These are phyloP conservation scores for Cyathus striatus DNA, from an alignment of 768 basidiomycete genomes.

Conservation along the genomic window DNA sequence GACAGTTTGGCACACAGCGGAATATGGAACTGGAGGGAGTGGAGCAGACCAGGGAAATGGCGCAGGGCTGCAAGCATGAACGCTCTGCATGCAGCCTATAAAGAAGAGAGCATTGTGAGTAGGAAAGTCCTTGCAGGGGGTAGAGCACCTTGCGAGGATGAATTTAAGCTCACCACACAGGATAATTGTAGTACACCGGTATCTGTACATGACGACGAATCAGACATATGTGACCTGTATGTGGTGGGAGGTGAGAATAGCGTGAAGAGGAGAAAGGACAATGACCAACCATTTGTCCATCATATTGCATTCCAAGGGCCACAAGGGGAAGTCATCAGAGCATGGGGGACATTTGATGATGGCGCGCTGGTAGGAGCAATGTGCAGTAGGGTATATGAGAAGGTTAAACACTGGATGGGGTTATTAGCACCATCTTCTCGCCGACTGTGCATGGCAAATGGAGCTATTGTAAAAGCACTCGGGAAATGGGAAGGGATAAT, in stretches of 20 bases:
- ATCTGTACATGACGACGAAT: no score
- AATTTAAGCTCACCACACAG: neutral
- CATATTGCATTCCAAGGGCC: neutral
- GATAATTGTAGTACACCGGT: neutral
- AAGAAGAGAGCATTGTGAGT: neutral
- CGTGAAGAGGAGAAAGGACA: slow-evolving; percentile 4
- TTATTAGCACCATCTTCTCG: slow-evolving; percentile 3
- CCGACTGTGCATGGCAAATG: slow-evolving; percentile 23
- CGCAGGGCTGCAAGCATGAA: slow-evolving; percentile 15
- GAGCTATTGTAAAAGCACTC: slow-evolving; percentile 5
- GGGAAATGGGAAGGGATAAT: slow-evolving; percentile 11
- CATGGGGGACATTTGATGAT: neutral
- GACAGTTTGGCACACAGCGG: neutral
- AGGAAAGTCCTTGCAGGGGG: slow-evolving; percentile 4
- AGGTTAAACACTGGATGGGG: slow-evolving; percentile 5
- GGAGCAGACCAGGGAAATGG: slow-evolving; percentile 11
- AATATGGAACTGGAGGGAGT: neutral
- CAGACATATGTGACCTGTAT: neutral
- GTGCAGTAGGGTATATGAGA: neutral
- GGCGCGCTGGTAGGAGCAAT: neutral
- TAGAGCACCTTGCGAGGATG: slow-evolving; percentile 5
- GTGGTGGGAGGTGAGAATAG: neutral
- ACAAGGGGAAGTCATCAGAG: neutral
- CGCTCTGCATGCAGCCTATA: slow-evolving; percentile 7
- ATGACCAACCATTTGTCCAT: slow-evolving; percentile 8